phyloP scores from a whole-genome alignment of 441 rosid species.

The Erodium chrysanthum region DNA sequence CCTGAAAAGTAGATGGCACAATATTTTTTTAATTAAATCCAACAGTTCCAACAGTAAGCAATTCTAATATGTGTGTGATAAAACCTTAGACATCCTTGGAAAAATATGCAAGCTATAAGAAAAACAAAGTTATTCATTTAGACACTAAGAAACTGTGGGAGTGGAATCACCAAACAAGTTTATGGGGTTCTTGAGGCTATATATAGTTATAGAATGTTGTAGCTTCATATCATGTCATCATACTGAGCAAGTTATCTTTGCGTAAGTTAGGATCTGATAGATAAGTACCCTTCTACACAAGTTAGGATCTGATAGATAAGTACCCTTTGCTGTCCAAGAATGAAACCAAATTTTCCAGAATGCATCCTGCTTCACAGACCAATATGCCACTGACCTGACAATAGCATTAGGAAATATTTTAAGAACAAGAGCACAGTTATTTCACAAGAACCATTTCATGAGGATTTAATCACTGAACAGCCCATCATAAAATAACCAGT shows the following conservation, averaged over 20 bases:
- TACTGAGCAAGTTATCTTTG: neutral
- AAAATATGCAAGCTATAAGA: neutral
- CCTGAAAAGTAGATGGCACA: neutral
- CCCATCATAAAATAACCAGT: neutral
- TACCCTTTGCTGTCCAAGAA: slow-evolving; percentile 79
- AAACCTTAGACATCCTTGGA: neutral
- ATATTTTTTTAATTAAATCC: neutral
- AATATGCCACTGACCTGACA: slow-evolving; percentile 77
- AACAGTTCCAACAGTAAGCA: neutral
- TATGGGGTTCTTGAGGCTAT: neutral
- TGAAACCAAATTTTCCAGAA: slow-evolving; percentile 70
- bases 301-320: slow-evolving; percentile 12
- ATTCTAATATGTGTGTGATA: neutral
- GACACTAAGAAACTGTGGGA: neutral
- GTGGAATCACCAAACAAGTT: neutral
- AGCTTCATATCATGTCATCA: neutral
- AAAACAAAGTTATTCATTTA: neutral
- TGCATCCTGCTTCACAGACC: slow-evolving; percentile 97
- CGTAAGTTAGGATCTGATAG: slow-evolving; percentile 2
- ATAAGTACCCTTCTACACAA: slow-evolving; percentile 41
- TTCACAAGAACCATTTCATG: slow-evolving; percentile 14
- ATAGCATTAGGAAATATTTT: slow-evolving; percentile 12
- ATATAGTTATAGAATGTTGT: neutral
- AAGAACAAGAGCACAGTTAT: neutral
- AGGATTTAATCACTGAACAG: neutral